Conservation (phyloP, 202 grass and related monocot species). For the Musa balbisiana region DNA sequence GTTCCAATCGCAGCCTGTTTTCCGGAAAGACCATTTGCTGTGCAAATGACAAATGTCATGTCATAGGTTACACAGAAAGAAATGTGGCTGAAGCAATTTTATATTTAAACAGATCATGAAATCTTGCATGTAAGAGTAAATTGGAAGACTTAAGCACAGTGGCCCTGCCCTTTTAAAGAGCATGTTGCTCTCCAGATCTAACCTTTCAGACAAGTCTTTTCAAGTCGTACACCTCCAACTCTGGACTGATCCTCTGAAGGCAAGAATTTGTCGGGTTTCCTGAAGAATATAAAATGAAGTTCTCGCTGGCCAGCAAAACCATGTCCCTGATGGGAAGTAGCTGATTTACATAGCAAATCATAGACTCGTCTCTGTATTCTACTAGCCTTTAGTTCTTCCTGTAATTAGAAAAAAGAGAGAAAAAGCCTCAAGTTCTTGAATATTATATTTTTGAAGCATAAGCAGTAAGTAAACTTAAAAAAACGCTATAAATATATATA, state of each 20-base stretch:
- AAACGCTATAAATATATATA: no score
- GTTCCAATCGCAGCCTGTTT: conserved; percentile 67
- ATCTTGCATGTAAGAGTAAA: conserved; percentile 2
- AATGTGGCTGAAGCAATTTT: not conserved
- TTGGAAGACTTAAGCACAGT: not conserved
- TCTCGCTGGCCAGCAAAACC: conserved; percentile 36
- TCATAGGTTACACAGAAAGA: not conserved
- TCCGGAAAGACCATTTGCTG: conserved; percentile 49
- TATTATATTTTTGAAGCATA: no score
- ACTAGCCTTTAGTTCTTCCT: conserved; percentile 81
- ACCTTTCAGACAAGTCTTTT: conserved; percentile 81
- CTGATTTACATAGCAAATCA: conserved; percentile 74
- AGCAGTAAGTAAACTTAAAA: no score
- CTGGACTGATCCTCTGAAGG: conserved; percentile 43
- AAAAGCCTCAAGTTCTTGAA: not conserved
- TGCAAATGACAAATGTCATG: conserved; percentile 18
- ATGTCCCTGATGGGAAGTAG: conserved; percentile 23
- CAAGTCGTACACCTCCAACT: conserved; percentile 49
- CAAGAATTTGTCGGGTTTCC: conserved; percentile 58
- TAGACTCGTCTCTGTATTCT: conserved; percentile 74
- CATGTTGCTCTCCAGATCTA: conserved; percentile 6
- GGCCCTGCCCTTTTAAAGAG: not conserved
- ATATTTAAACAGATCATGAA: not conserved
- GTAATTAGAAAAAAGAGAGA: conserved; percentile 17
- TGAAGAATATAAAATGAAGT: conserved; percentile 85